A percentile compares a stretch with the other conserved stretches of the same genome.
Evolutionary conservation across 768 basidiomycete genomes (phyloP).

Genomic region (Psilocybe cubensis): DNA sequence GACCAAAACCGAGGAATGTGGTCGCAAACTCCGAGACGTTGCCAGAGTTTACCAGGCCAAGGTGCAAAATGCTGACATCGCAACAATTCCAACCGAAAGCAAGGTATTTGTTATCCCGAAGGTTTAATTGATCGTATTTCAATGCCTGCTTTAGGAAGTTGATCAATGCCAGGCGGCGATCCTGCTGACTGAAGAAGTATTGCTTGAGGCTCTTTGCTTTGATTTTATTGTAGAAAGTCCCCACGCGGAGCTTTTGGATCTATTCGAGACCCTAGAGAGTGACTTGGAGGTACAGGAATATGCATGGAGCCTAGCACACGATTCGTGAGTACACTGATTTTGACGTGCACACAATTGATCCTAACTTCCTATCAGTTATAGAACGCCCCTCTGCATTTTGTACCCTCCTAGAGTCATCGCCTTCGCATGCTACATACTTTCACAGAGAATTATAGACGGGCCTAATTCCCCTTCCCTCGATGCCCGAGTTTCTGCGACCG

Average conservation of each 20-base stretch:
- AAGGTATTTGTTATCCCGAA: conserved; percentile 49
- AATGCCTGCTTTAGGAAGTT: conserved; percentile 58
- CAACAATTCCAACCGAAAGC: conserved; percentile 62
- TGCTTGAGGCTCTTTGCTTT: conserved; percentile 85
- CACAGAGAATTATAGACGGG: conserved; percentile 73
- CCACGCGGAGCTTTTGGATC: conserved; percentile 73
- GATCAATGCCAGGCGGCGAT: conserved; percentile 73
- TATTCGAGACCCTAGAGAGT: conserved; percentile 61
- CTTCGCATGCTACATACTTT: conserved; percentile 76
- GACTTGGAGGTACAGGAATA: conserved; percentile 63
- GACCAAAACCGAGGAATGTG: conserved; percentile 92
- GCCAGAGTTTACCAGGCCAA: conserved; percentile 77
- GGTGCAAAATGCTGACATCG: conserved; percentile 55
- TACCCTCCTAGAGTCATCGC: conserved; percentile 74
- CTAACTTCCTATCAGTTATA: conserved; percentile 52
- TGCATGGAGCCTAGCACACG: conserved; percentile 87
- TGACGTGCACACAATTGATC: conserved; percentile 7
- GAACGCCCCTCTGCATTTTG: conserved; percentile 78
- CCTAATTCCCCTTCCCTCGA: conserved; percentile 76
- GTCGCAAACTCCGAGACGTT: conserved; percentile 84
- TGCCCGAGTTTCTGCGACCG: conserved; percentile 70
- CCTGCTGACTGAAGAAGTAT: conserved; percentile 73
- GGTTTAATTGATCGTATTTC: conserved; percentile 5
- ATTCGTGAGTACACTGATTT: conserved; percentile 61
- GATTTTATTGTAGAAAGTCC: conserved; percentile 82